A percentile compares a stretch with the other conserved stretches of the same genome.
Conservation (phyloP, 345 rosid species). For the Eucalyptus microcorys region DNA sequence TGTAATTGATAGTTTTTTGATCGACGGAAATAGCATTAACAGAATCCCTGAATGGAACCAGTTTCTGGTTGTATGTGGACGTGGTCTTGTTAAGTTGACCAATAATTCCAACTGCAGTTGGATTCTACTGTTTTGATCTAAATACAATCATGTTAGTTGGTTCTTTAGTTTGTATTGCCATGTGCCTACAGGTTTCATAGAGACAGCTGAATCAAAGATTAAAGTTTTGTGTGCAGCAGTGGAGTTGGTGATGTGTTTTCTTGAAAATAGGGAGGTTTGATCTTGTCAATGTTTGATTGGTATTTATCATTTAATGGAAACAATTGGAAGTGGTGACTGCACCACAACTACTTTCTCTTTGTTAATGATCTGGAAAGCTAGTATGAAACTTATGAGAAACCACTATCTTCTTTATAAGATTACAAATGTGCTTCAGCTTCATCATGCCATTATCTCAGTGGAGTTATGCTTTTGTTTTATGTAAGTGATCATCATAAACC, state of each 20-base stretch:
- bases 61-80: not conserved
- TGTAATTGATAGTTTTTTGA: not conserved
- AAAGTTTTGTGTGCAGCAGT: not conserved
- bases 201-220: not conserved
- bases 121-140: not conserved
- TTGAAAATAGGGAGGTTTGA: not conserved
- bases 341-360: not conserved
- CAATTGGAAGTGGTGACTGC: not conserved
- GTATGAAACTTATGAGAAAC: not conserved
- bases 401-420: not conserved
- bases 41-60: not conserved
- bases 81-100: not conserved
- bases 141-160: not conserved
- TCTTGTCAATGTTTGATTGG: not conserved
- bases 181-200: not conserved
- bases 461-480: not conserved
- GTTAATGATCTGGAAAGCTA: not conserved
- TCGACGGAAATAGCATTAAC: not conserved
- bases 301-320: not conserved
- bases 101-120: not conserved
- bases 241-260: not conserved
- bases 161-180: not conserved
- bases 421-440: not conserved
- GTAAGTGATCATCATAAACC: not conserved
- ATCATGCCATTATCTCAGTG: not conserved